Percentiles rank a stretch among this genome's conserved stretches.
Conservation (phyloP, 495 filamentous ascomycete genomes). For the Daldinia vernicosa region DNA sequence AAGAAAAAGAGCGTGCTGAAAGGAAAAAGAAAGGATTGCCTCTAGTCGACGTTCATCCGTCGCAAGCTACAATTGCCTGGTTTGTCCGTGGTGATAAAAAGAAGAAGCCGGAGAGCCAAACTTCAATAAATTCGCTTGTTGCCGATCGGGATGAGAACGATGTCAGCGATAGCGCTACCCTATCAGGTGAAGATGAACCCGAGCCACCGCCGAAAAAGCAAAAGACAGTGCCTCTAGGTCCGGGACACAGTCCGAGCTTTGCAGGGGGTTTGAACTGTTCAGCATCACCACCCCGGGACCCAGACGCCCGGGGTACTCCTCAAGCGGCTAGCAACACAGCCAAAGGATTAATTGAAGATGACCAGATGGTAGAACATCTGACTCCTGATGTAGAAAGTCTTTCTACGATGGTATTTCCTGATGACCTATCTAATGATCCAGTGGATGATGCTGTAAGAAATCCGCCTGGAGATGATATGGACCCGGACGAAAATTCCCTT, state of each 20-base stretch:
- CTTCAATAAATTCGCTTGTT: conserved; percentile 17
- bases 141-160: conserved; percentile 9
- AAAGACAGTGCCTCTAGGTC: conserved; percentile 29
- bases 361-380: not conserved
- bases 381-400: conserved; percentile 5
- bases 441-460: conserved; percentile 4
- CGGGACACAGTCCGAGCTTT: conserved; percentile 17
- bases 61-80: conserved; percentile 55
- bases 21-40: conserved; percentile 54
- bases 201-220: conserved; percentile 36
- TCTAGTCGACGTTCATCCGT: conserved; percentile 52
- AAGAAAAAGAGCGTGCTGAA: conserved; percentile 46
- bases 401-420: conserved; percentile 4
- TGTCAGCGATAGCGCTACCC: not conserved
- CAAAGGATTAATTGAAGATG: not conserved
- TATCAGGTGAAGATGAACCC: conserved; percentile 20
- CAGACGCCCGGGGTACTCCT: not conserved
- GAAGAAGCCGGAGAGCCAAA: conserved; percentile 35
- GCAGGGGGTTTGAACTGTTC: conserved; percentile 14
- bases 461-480: not conserved
- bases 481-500: not conserved
- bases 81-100: conserved; percentile 50
- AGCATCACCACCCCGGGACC: conserved; percentile 1
- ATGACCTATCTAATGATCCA: conserved; percentile 24
- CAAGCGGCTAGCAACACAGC: not conserved